Conservation (phyloP, 2,329 filamentous ascomycete species). For the Paracorniculantispora psalliotae region DNA sequence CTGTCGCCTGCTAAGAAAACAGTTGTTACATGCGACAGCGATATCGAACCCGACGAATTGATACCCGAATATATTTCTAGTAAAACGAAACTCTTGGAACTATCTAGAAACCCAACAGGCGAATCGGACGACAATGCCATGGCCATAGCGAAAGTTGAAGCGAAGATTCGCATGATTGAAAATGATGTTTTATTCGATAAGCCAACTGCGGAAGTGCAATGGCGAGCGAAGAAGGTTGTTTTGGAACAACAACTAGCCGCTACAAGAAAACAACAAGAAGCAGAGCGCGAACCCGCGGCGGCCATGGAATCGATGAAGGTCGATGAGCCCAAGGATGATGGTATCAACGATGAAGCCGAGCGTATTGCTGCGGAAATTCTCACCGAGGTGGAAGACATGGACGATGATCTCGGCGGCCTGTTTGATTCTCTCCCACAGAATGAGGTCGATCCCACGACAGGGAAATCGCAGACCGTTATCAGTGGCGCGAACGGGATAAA, state of each 20-base stretch:
- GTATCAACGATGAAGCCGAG: constrained; percentile 53
- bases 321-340: constrained; percentile 33
- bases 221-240: constrained; percentile 54
- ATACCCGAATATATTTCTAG: constrained; percentile 72
- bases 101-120: constrained; percentile 26
- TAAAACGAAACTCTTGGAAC: constrained; percentile 61
- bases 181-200: constrained; percentile 72
- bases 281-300: constrained; percentile 17
- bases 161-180: constrained; percentile 72
- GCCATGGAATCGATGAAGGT: constrained; percentile 18
- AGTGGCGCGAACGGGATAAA: constrained; percentile 48
- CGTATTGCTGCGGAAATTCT: constrained; percentile 55
- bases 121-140: constrained; percentile 32
- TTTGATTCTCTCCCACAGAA: constrained; percentile 58
- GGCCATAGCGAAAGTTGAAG: constrained; percentile 60
- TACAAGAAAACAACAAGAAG: constrained; percentile 34
- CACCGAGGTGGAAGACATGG: constrained; percentile 51
- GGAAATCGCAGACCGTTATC: constrained; percentile 53
- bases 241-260: constrained; percentile 58
- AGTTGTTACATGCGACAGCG: constrained; percentile 55
- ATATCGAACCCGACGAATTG: constrained; percentile 70
- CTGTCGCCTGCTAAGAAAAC: constrained; percentile 36
- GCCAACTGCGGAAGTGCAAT: constrained; percentile 58
- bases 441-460: constrained; percentile 53
- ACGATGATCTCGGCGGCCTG: constrained; percentile 43